Conservation (phyloP, 371 early-diverging fungal genomes). For the Entomophthora muscae region DNA sequence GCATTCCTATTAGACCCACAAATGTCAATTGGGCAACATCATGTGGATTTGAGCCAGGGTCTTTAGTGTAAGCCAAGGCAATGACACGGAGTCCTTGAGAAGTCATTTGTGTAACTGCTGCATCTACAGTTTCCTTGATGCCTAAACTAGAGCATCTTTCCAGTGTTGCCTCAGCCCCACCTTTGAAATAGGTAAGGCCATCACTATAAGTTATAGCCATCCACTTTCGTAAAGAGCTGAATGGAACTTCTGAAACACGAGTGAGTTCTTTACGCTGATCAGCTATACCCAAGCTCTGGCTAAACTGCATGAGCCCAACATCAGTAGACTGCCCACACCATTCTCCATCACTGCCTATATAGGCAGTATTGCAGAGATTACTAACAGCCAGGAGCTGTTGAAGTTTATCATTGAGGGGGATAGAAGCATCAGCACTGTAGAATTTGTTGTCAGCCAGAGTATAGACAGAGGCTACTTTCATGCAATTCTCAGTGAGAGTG, state of each 20-base stretch:
- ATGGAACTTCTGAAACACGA: conserved; percentile 44
- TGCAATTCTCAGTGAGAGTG: conserved; percentile 87
- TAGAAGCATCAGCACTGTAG: conserved; percentile 43
- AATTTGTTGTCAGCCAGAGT: conserved; percentile 17
- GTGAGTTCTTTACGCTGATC: background rate
- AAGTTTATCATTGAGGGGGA: conserved; percentile 39
- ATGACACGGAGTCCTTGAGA: conserved; percentile 74
- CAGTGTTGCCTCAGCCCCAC: conserved; percentile 23
- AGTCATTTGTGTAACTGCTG: conserved; percentile 42
- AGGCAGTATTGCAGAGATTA: conserved; percentile 60
- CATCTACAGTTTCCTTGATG: too few species aligned
- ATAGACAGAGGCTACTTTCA: conserved; percentile 55
- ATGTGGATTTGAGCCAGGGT: conserved; percentile 49
- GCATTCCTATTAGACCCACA: conserved; percentile 67
- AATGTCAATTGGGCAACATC: conserved; percentile 34
- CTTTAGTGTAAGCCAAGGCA: conserved; percentile 58
- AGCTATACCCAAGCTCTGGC: background rate
- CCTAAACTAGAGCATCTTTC: too few species aligned
- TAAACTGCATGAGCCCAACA: conserved; percentile 66
- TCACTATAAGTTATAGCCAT: conserved; percentile 51
- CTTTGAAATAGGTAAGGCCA: conserved; percentile 6
- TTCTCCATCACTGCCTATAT: conserved; percentile 34
- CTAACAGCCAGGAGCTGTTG: background rate
- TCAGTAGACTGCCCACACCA: conserved; percentile 69
- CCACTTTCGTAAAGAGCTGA: conserved; percentile 77